A percentile compares a stretch with the other conserved stretches of the same genome.
These are phyloP conservation scores for Debaryomycetaceae sp. DNA, from an alignment of 1,139 yeast genomes.

Conservation along the genomic window DNA sequence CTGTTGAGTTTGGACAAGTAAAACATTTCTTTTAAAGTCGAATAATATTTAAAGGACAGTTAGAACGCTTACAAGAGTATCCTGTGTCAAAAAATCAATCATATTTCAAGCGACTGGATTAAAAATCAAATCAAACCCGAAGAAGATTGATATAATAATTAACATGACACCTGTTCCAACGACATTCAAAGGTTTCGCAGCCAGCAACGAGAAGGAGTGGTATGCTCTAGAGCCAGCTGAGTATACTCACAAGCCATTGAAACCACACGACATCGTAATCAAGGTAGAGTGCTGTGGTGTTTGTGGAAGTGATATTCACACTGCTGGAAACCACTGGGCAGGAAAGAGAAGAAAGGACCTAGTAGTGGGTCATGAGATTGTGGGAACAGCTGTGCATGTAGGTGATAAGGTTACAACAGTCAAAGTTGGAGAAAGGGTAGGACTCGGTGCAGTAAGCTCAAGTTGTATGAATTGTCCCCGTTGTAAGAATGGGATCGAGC, in stretches of 20 bases:
- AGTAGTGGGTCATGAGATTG: conserved; percentile 43
- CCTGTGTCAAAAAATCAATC: no score
- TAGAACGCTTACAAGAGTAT: no score
- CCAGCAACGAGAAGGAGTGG: conserved; percentile 36
- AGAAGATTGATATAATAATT: neutral
- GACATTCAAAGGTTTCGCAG: conserved; percentile 42
- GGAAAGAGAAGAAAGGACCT: conserved; percentile 19
- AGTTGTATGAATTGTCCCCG: conserved; percentile 44
- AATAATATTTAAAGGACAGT: no score
- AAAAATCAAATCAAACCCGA: neutral
- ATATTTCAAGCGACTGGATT: no score
- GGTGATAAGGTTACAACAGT: conserved; percentile 31
- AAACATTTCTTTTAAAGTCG: no score
- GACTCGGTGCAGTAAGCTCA: conserved; percentile 47
- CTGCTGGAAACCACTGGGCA: conserved; percentile 39
- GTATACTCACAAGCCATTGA: conserved; percentile 28
- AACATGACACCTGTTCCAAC: conserved; percentile 17
- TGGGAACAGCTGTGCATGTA: conserved; percentile 40
- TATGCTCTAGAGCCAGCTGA: conserved; percentile 38
- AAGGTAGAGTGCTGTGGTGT: conserved; percentile 37
- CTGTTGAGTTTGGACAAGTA: no score
- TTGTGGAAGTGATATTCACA: conserved; percentile 41
- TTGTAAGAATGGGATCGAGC: conserved; percentile 41
- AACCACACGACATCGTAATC: conserved; percentile 29
- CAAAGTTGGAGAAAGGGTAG: conserved; percentile 45